Percentiles rank a stretch among this genome's conserved stretches.
Evolutionary conservation across 257 asterid genomes (phyloP).

Genomic region (Solanum pinnatisectum): DNA sequence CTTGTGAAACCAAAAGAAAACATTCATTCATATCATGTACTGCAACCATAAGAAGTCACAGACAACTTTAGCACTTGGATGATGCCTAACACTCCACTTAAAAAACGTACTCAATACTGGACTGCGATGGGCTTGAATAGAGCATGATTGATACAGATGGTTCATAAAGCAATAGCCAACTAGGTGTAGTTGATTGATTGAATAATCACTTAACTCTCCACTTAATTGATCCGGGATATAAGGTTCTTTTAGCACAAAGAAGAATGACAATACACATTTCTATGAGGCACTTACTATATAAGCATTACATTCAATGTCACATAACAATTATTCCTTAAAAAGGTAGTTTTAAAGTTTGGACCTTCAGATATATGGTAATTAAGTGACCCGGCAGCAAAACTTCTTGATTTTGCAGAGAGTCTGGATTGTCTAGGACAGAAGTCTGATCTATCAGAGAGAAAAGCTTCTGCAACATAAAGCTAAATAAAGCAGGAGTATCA

Average conservation of each 20-base stretch:
- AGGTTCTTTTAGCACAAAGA: neutral
- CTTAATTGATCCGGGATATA: neutral
- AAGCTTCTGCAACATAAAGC: constrained; percentile 97
- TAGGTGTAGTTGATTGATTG: neutral
- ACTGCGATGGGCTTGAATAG: neutral
- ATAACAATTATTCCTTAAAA: neutral
- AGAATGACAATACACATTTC: neutral
- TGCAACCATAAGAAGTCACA: neutral
- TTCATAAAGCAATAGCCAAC: neutral
- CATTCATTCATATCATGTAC: neutral
- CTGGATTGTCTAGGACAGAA: constrained; percentile 85
- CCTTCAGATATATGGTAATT: constrained; percentile 88
- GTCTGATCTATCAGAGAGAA: constrained; percentile 94
- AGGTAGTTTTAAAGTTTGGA: constrained; percentile 9
- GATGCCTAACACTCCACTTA: neutral
- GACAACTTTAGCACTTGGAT: neutral
- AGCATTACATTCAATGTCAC: neutral
- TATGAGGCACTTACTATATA: neutral
- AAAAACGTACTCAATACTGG: neutral
- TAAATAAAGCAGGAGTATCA: constrained; percentile 21
- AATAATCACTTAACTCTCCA: neutral
- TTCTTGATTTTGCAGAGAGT: constrained; percentile 92
- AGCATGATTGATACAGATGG: neutral
- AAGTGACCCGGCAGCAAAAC: constrained; percentile 92
- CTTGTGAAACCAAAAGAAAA: neutral